Conservation (phyloP, 176 grass and related monocot species). For the Avena insularis region DNA sequence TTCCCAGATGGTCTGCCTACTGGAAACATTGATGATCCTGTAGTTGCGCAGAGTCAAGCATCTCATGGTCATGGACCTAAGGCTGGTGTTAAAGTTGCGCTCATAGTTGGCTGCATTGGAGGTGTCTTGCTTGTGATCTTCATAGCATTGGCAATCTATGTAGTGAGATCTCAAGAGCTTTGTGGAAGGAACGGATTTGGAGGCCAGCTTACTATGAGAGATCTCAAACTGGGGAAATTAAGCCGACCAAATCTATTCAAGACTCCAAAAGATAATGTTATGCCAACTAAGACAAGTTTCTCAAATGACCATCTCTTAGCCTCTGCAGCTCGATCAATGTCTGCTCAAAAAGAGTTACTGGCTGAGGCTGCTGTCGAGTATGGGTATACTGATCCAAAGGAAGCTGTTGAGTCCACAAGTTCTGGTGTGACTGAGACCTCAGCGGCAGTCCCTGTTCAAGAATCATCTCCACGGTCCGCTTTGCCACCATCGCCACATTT, state of each 20-base stretch:
- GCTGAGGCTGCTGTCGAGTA: slow-evolving; percentile 73
- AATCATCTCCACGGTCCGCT: slow-evolving; percentile 50
- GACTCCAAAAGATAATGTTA: slow-evolving; percentile 71
- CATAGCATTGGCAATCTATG: slow-evolving; percentile 70
- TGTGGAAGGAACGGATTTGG: slow-evolving; percentile 76
- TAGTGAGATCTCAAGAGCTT: slow-evolving; percentile 82
- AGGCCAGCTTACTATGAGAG: slow-evolving; percentile 63
- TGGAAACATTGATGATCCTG: slow-evolving; percentile 49
- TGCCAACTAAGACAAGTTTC: slow-evolving; percentile 81
- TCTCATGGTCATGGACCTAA: slow-evolving; percentile 60
- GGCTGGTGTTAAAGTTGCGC: slow-evolving; percentile 64
- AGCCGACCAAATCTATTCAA: slow-evolving; percentile 61
- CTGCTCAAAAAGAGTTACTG: slow-evolving; percentile 84
- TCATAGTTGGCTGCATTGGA: slow-evolving; percentile 85
- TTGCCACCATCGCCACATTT: slow-evolving; percentile 58
- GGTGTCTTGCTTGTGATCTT: slow-evolving; percentile 73
- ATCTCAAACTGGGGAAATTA: slow-evolving; percentile 77
- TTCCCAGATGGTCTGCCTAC: slow-evolving; percentile 72
- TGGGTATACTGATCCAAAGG: slow-evolving; percentile 71
- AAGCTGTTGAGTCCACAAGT: slow-evolving; percentile 46
- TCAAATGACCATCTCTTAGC: slow-evolving; percentile 90
- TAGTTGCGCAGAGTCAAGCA: slow-evolving; percentile 30
- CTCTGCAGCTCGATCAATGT: slow-evolving; percentile 75
- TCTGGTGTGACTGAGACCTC: slow-evolving; percentile 54
- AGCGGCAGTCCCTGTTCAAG: slow-evolving; percentile 37